Evolutionary conservation across 2,329 filamentous ascomycete genomes (phyloP).

Genomic region (Ceratocystis papillata): DNA sequence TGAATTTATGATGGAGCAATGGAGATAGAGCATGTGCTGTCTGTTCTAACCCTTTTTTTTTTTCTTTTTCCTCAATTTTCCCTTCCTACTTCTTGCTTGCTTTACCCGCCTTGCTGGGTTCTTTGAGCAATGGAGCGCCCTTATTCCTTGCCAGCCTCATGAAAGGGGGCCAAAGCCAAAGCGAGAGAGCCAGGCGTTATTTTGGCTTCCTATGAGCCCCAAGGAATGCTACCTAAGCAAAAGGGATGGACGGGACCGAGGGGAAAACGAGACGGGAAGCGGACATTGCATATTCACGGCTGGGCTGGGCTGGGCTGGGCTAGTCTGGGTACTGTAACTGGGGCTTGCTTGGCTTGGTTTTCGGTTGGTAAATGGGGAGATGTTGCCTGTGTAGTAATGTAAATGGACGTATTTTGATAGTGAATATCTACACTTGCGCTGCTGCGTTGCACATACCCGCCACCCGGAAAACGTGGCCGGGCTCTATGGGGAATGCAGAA

Average conservation of each 20-base stretch:
- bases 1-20: background rate
- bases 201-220: background rate
- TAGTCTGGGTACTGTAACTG: no score
- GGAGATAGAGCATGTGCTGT: background rate
- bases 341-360: background rate
- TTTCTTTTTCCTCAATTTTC: background rate
- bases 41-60: background rate
- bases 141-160: conserved; percentile 9
- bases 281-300: background rate
- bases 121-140: conserved; percentile 3
- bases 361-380: background rate
- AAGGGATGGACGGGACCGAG: background rate
- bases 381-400: no score
- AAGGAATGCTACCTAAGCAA: conserved; percentile 1
- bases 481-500: background rate
- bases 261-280: background rate
- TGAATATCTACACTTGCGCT: background rate
- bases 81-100: background rate
- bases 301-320: background rate
- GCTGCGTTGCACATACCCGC: conserved; percentile 2
- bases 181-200: conserved; percentile 6
- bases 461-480: conserved; percentile 10
- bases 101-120: background rate
- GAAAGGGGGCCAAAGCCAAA: conserved; percentile 8
- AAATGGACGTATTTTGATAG: no score